Conservation (phyloP, 495 filamentous ascomycete genomes). For the Penicillium malachiteum region DNA sequence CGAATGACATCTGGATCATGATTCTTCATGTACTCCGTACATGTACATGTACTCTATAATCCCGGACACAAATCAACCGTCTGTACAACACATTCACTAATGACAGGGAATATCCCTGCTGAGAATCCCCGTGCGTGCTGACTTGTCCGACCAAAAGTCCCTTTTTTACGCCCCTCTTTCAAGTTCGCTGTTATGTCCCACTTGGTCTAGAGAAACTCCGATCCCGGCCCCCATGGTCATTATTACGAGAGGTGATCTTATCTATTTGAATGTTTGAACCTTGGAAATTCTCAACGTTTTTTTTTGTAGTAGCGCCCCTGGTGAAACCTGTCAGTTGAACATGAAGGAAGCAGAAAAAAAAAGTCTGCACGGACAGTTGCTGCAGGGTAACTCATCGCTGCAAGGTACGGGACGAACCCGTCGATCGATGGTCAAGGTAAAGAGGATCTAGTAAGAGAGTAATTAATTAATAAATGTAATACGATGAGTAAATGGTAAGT, state of each 20-base stretch:
- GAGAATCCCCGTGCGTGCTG: slow-evolving; percentile 3
- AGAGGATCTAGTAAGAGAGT: not conserved
- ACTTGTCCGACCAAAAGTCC: slow-evolving; percentile 13
- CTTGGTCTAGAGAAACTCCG: not conserved
- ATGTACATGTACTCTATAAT: not conserved
- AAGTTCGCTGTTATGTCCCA: not conserved
- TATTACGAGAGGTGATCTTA: not conserved
- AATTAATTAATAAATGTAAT: no score
- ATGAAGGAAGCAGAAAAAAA: no score
- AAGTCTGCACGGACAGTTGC: slow-evolving; percentile 23
- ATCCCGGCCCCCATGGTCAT: not conserved
- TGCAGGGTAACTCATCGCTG: slow-evolving; percentile 30
- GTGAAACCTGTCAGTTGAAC: slow-evolving; percentile 13
- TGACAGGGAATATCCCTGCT: slow-evolving; percentile 11
- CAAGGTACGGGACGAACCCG: slow-evolving; percentile 35
- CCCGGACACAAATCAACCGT: slow-evolving; percentile 5
- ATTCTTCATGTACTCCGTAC: not conserved
- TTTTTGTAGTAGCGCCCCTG: not conserved
- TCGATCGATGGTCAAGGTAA: slow-evolving; percentile 18
- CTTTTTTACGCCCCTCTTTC: not conserved
- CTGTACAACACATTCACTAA: slow-evolving; percentile 4
- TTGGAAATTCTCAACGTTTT: not conserved
- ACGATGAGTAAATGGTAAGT: not conserved
- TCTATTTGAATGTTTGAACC: no score
- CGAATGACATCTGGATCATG: no score